Base-by-base conservation (phyloP, 2,329 filamentous ascomycete genomes). In the Colletotrichum spaethianum region DNA sequence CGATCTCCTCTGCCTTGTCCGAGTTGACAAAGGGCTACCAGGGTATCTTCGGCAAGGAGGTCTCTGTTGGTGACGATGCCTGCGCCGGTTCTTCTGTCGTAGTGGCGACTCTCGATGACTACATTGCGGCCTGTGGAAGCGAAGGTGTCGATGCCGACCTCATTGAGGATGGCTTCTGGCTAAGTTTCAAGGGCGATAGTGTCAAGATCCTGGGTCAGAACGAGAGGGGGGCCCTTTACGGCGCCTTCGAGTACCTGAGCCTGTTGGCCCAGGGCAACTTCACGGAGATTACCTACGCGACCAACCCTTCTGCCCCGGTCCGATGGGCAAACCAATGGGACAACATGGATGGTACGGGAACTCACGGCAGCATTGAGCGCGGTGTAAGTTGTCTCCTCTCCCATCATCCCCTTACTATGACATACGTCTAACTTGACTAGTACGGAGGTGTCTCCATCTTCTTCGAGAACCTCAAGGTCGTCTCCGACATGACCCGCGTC, bases 321-420 rank as follows among this genome's bases (percentile, higher is more conserved):
- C 86, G 92, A 74, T 93, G 92, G 92, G 87, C 90, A 0, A 93
- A 94, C 76, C 88, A 94, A 74, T 94, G 92, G 92, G 91, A 94
- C 77, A 93, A 94, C 74, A 83, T 93, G 78, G 87, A 92, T 70
- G 87, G 68, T 52, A 66, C 65, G 16, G 70, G 70, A 38, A 75
- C 70, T 20, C 74, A 75, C 36, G 80, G 91, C 16, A 90, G 86
- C 50, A 90, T 94, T 55, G 92, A 93, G 78, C 84, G 92, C 64
- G 92, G 92, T 23, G 65, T 72, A 64, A 60, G 65, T 48, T 33
- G 16, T 46, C 14, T 48, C 23, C 12, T 55, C 36, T 26, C 31
- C 28, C 48, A 3, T 14, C 20, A 16, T 7, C 12, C 36, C 42
- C 16, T 44, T 36, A 36, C 14, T 26, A 44, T 31, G 11, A n/a